A percentile compares a stretch with the other conserved stretches of the same genome.
Evolutionary conservation across 176 grass and related monocot genomes (phyloP).

Genomic region (Rhynchospora pubera): DNA sequence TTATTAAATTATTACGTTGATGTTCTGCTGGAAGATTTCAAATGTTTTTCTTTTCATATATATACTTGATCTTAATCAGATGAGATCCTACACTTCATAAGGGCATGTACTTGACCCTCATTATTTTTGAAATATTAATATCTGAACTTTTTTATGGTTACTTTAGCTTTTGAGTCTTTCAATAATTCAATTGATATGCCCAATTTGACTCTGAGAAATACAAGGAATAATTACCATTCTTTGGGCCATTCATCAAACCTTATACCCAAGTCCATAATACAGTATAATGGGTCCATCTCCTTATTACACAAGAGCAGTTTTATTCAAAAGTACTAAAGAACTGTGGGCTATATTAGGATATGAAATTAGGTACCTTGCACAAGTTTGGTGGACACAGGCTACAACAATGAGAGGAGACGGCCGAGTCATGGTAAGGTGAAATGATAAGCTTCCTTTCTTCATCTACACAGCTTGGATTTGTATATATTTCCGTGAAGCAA

Average conservation of each 20-base stretch:
- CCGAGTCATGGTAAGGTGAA: constrained; percentile 26
- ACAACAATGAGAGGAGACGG: constrained; percentile 25
- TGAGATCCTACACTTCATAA: background rate
- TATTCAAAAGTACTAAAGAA: background rate
- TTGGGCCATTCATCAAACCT: background rate
- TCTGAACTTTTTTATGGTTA: background rate
- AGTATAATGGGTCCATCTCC: background rate
- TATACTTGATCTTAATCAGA: background rate
- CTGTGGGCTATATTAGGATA: background rate
- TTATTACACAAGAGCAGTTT: background rate
- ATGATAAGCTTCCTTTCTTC: constrained; percentile 24
- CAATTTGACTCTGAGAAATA: background rate
- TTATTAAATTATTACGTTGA: background rate
- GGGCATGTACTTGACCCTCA: background rate
- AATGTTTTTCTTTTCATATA: background rate
- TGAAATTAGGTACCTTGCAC: constrained; percentile 29
- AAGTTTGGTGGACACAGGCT: constrained; percentile 35
- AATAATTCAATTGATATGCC: background rate
- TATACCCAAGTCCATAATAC: background rate
- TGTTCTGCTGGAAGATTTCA: background rate
- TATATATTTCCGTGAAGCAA: constrained; percentile 31
- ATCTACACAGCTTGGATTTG: constrained; percentile 34
- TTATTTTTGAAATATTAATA: background rate
- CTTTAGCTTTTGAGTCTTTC: background rate
- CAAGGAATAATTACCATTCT: background rate